phyloP scores from a whole-genome alignment of 2,329 filamentous ascomycete species.

The Ophiostoma montium region DNA sequence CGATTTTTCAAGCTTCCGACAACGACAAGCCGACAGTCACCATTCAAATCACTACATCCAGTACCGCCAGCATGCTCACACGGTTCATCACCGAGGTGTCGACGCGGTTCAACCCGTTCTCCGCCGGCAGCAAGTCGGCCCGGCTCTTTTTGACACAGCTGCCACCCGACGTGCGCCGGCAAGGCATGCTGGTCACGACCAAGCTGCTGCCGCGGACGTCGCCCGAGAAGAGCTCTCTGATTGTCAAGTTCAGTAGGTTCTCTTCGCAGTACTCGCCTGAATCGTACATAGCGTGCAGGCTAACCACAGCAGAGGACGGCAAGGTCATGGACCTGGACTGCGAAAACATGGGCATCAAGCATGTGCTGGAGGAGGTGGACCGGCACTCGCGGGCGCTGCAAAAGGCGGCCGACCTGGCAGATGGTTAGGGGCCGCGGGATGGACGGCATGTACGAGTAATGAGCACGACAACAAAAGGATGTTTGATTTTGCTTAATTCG shows the following conservation, averaged over 20 bases:
- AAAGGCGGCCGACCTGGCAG: constrained; percentile 65
- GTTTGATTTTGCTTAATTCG: too few relatives aligned
- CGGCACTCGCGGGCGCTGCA: constrained; percentile 72
- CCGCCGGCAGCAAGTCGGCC: constrained; percentile 60
- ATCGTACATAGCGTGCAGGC: too few relatives aligned
- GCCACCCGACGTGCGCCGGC: constrained; percentile 60
- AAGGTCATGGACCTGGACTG: constrained; percentile 77
- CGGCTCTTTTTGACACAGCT: constrained; percentile 78
- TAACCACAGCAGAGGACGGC: constrained; percentile 59
- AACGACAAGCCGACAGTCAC: too few relatives aligned
- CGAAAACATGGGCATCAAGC: constrained; percentile 69
- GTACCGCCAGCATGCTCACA: constrained; percentile 53
- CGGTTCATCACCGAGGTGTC: constrained; percentile 74
- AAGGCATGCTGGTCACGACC: constrained; percentile 63
- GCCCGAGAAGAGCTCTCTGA: constrained; percentile 52
- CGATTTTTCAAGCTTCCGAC: background rate
- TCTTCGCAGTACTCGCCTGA: too few relatives aligned
- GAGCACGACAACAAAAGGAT: background rate
- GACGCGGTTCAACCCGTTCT: constrained; percentile 89
- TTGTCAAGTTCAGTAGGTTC: constrained; percentile 70
- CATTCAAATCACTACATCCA: background rate
- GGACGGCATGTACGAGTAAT: background rate
- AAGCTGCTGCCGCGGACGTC: constrained; percentile 59
- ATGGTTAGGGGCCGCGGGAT: constrained; percentile 18
- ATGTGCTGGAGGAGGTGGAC: constrained; percentile 78